A percentile compares a stretch with the other conserved stretches of the same genome.
Conservation (phyloP, 768 basidiomycete genomes). For the Suillus placidus region DNA sequence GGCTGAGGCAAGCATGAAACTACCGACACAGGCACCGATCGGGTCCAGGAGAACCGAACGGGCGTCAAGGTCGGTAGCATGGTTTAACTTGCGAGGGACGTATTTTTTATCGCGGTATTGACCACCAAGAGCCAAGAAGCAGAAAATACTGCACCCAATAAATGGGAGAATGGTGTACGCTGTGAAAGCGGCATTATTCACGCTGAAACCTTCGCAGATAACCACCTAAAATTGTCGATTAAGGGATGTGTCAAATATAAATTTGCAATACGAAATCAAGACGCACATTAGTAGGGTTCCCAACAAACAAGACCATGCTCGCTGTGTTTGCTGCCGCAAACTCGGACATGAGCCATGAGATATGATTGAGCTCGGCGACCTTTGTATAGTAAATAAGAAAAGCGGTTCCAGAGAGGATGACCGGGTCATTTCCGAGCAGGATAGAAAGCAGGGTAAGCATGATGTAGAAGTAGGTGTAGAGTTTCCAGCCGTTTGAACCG, state of each 20-base stretch:
- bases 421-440: constrained; percentile 90
- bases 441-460: constrained; percentile 80
- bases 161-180: constrained; percentile 85
- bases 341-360: constrained; percentile 73
- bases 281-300: constrained; percentile 85
- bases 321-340: constrained; percentile 83
- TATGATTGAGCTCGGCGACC: constrained; percentile 51
- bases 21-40: constrained; percentile 73
- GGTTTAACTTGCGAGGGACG: constrained; percentile 50
- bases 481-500: constrained; percentile 66
- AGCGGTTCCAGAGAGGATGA: constrained; percentile 89
- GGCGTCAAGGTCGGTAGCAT: constrained; percentile 45
- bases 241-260: neutral
- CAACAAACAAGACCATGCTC: constrained; percentile 75
- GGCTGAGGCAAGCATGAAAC: constrained; percentile 62
- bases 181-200: constrained; percentile 79
- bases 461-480: constrained; percentile 81
- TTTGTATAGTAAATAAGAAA: constrained; percentile 89
- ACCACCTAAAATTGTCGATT: constrained; percentile 49
- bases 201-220: constrained; percentile 80
- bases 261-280: neutral
- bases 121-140: constrained; percentile 56
- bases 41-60: constrained; percentile 73
- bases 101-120: constrained; percentile 62
- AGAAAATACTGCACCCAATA: constrained; percentile 64